Base-by-base conservation (phyloP, 2,329 filamentous ascomycete genomes). In the Cercospora zeina region DNA sequence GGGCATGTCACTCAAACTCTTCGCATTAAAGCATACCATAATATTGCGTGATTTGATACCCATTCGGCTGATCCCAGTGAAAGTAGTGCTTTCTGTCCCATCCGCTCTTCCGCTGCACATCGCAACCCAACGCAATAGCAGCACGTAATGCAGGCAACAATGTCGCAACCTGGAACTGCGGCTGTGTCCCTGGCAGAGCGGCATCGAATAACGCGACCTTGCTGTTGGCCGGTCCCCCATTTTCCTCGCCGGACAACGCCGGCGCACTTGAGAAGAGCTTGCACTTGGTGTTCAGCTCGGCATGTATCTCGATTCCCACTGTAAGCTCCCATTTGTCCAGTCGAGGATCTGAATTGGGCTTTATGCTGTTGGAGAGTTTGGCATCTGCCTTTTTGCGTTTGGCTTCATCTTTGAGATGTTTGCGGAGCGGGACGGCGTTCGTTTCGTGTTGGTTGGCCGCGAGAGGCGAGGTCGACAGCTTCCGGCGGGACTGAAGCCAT, bases 41-140 rank as follows among this genome's bases (percentile, higher is more conserved):
- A 78, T 93, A 97, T 74, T 99, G 95, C 1, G 95, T 99, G 66
- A 99, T 96, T 76, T 99, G 95, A 76, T 99, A 99, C 0, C 95
- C 95, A 0, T 91, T 85, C 0, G 95, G 95, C 76, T 99, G 95
- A 76, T 99, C 95, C 85, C 95, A 96, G 80, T 97, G 96, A 77
- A 99, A 97, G 77, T 99, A 99, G 77, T 99, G 95, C 76, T 99
- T 99, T 66, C 95, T 84, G 76, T 99, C 95, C 78, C 97, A 99
- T 58, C 85, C 86, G 75, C 92, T 96, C 69, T 85, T 82, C 1
- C 78, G 80, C 73, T 96, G 89, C 57, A 97, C 83, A 1, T 87
- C 79, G 76, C 95, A 97, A 62, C 88, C 85, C 49, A 99, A 81
- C 0, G 92, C 91, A 54, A 97, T 79, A 0, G 95, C 93, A 16